Base-by-base conservation (phyloP, 2,329 filamentous ascomycete genomes). In the Phaeosphaeria sp. region DNA sequence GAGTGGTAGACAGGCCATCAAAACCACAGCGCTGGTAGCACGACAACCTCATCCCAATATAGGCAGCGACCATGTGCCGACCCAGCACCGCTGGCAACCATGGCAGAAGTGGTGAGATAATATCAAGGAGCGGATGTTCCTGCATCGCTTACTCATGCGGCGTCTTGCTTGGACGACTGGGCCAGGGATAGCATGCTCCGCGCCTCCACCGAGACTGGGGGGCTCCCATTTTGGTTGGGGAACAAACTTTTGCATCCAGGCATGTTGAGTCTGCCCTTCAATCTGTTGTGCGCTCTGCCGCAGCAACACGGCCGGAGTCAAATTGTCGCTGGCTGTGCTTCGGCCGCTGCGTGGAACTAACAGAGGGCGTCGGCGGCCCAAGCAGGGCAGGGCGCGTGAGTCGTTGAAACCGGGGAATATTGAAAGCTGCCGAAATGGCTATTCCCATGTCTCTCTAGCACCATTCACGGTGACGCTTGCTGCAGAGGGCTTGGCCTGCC, bases 71-170 rank as follows among this genome's bases (percentile, higher is more conserved):
- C 18, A 41, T 44, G 49, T 47, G 46, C 36, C 21, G 43, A 46
- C n/a, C 52, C 47, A 59, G 56, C 44, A 47, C 60, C 56, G 56
- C 55, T 52, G 50, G 52, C 52, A 44, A 52, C 39, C 42, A 52
- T 52, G 58, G 47, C 59, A 48, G 39, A 56, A 48, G 21, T 36
- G 13, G 44, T 46, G 44, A 54, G 18, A 42, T 22, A 27, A 50
- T 56, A 50, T 58, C 55, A 57, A 58, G 49, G 54, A 58, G 63
- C 60, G 46, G 48, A 49, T 66, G 65, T 67, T 68, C 64, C 67
- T 72, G 68, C 66, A 63, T 64, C 44, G 64, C 61, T 69, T 67
- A 65, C 54, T 63, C 62, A 63, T 55, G 55, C 30, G 6, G 54
- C 54, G 61, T 63, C 47, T 57, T 46, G 50, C 51, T 52, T 10